Evolutionary conservation across 2,329 filamentous ascomycete genomes (phyloP), one percentile per base, ranked within the genome.

Genomic region (Fusarium chlamydosporum): DNA sequence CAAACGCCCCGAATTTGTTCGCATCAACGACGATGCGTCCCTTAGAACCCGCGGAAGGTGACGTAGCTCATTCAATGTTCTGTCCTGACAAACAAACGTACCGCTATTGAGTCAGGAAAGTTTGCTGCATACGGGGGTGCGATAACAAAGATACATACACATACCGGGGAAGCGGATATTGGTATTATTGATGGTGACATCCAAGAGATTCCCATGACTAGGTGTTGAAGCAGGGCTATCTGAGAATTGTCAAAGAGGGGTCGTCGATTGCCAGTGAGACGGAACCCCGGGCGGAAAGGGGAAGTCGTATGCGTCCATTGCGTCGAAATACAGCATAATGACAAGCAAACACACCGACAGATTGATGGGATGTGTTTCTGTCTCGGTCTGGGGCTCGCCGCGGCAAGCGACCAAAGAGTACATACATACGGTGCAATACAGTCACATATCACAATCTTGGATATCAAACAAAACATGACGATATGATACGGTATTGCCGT

Each of bases 41-140:
- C 38, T 51, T 29, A 41, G 27, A 29, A 15, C 20, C 29, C 34
- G 8, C 16, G 10, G 27, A 45, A 41, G 50, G 43, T 71, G 61
- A 71, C 53, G 52, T 61, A 59, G 61, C 40, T 47, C 42, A 31
- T 57, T 41, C 4, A 23, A 23, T 23, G 23, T 59, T 42, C 33
- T 40, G 38, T 42, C 59, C 50, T 50, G 47, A 40, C 51, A 34
- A 43, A 45, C 33, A 53, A 55, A 31, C 18, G 42, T 50, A 47
- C 42, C 38, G 43, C 59, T 40, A 46, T 58, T 50, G 67, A 73
- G 70, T 73, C 62, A 73, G 61, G 42, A 72, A 56, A 61, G 40
- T 67, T 61, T 65, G 50, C 58, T 55, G 40, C 51, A 56, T 57
- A 52, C 37, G 61, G 58, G 61, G 35, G 52, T 53, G 50, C 56